A percentile compares a stretch with the other conserved stretches of the same genome.
Evolutionary conservation across 495 filamentous ascomycete genomes (phyloP).

Genomic region (Hamigera avellanea): DNA sequence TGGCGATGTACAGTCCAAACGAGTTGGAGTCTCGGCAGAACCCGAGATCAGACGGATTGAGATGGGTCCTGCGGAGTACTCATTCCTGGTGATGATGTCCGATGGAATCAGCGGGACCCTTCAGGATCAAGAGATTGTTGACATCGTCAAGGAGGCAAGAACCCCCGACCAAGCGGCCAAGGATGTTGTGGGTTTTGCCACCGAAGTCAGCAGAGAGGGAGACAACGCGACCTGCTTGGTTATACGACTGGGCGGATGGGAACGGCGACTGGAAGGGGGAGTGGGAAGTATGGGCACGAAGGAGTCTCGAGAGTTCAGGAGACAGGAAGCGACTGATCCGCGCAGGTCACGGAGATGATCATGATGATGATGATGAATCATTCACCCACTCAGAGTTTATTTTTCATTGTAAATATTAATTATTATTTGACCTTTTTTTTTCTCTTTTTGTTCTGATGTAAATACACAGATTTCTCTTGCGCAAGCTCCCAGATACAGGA

Average conservation of each 20-base stretch:
- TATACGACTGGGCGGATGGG: conserved; percentile 87
- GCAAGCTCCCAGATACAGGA: no score
- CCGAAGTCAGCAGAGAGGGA: conserved; percentile 67
- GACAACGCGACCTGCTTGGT: conserved; percentile 97
- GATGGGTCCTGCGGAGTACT: conserved; percentile 67
- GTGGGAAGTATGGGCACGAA: conserved; percentile 81
- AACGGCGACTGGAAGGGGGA: conserved; percentile 79
- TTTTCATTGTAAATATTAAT: not conserved
- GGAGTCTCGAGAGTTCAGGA: conserved; percentile 77
- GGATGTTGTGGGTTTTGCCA: conserved; percentile 74
- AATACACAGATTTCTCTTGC: no score
- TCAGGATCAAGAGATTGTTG: conserved; percentile 86
- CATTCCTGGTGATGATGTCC: conserved; percentile 75
- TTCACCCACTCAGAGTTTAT: no score
- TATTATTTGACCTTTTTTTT: not conserved
- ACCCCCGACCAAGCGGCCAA: conserved; percentile 79
- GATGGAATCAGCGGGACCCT: conserved; percentile 80
- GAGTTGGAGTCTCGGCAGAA: conserved; percentile 86
- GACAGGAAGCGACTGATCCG: conserved; percentile 74
- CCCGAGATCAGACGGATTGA: conserved; percentile 71
- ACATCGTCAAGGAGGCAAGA: conserved; percentile 83
- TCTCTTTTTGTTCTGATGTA: not conserved
- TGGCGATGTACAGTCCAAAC: conserved; percentile 82
- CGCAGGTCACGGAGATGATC: conserved; percentile 50
- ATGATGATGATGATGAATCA: conserved; percentile 1